phyloP scores from a whole-genome alignment of 169 alveolate genomes.

The Plasmodium malariae region DNA sequence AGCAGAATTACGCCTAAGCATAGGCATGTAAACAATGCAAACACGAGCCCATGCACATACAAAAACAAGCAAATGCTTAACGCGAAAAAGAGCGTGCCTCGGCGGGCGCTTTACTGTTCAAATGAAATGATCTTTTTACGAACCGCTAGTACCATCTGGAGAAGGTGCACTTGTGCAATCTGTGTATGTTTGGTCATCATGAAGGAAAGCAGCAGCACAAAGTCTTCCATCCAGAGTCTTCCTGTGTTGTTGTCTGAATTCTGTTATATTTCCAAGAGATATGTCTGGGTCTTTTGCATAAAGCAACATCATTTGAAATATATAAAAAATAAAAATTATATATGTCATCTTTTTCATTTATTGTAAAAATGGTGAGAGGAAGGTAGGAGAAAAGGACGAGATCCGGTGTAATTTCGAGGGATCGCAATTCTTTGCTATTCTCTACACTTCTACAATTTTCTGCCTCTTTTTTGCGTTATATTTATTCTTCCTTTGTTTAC shows the following conservation, averaged over 20 bases:
- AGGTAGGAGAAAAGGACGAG: no score
- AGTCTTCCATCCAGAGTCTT: constrained; percentile 92
- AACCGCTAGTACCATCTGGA: constrained; percentile 92
- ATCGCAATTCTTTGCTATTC: no score
- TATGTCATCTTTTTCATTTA: constrained; percentile 17
- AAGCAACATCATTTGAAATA: constrained; percentile 7
- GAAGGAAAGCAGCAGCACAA: constrained; percentile 93
- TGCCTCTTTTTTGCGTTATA: no score
- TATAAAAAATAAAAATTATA: constrained; percentile 9
- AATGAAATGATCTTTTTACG: no score
- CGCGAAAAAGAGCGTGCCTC: no score
- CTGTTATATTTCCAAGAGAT: constrained; percentile 80
- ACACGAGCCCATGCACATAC: background rate
- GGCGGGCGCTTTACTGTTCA: no score
- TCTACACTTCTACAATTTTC: no score
- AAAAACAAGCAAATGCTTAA: background rate
- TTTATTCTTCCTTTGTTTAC: no score
- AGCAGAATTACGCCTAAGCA: no score
- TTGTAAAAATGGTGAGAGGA: no score
- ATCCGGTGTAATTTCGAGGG: no score
- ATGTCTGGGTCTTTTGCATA: constrained; percentile 6
- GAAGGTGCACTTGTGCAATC: constrained; percentile 92
- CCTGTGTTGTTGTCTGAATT: constrained; percentile 88
- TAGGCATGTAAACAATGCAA: no score
- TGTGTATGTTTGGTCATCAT: constrained; percentile 91